These are phyloP conservation scores for Hibiscus syriacus DNA, from an alignment of 345 rosid species.

Conservation along the genomic window DNA sequence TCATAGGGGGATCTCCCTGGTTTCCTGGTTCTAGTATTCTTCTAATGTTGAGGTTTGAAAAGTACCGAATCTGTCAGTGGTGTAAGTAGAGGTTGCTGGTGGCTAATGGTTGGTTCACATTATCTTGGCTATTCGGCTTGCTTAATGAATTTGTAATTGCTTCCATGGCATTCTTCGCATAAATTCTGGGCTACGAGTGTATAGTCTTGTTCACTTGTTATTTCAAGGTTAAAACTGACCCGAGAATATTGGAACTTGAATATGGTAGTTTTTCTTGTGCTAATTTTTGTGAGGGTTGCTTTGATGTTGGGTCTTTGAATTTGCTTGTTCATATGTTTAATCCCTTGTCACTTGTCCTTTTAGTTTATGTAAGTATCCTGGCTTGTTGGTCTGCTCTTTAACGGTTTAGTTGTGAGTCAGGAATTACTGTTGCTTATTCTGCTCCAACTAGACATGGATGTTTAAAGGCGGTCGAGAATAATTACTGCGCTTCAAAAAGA, in stretches of 20 bases:
- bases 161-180: neutral
- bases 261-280: neutral
- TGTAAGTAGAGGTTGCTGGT: neutral
- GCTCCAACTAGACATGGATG: constrained; percentile 81
- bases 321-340: neutral
- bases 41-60: neutral
- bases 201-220: no score
- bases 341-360: neutral
- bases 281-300: constrained; percentile 1
- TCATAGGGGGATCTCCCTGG: neutral
- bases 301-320: neutral
- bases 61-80: neutral
- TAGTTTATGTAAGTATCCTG: neutral
- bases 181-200: neutral
- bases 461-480: constrained; percentile 82
- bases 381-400: neutral
- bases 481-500: constrained; percentile 85
- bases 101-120: neutral
- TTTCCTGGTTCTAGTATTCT: neutral
- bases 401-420: constrained; percentile 32
- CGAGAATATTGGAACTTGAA: neutral
- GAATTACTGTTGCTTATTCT: constrained; percentile 63
- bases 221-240: neutral
- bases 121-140: neutral
- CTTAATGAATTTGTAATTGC: neutral